Conservation (phyloP, 768 basidiomycete species). For the Cystofilobasidium ferigula region DNA sequence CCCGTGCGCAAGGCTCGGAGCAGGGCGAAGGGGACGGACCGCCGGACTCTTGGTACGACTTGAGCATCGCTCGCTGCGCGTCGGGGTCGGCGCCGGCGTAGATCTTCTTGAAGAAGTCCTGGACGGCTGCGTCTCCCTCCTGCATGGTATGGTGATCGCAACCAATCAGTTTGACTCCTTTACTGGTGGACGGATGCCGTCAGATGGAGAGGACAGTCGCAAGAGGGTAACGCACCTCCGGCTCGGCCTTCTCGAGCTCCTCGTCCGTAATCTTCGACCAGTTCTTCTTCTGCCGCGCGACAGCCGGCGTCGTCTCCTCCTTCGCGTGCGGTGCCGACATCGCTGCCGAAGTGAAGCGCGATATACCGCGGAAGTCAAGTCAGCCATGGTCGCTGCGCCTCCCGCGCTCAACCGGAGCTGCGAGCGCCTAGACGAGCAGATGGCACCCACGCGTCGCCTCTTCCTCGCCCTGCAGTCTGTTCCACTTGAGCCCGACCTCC, state of each 20-base stretch:
- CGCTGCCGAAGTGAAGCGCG: slow-evolving; percentile 29
- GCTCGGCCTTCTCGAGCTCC: slow-evolving; percentile 57
- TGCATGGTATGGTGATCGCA: neutral
- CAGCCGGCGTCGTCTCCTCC: slow-evolving; percentile 35
- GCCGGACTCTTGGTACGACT: slow-evolving; percentile 85
- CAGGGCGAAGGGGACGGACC: slow-evolving; percentile 40
- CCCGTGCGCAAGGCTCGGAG: neutral
- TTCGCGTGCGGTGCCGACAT: slow-evolving; percentile 32
- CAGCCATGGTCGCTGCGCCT: too few species aligned
- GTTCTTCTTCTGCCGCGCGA: slow-evolving; percentile 51
- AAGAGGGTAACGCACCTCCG: slow-evolving; percentile 45
- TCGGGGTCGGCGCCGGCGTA: slow-evolving; percentile 85
- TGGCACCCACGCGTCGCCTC: slow-evolving; percentile 44
- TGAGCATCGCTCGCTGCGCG: slow-evolving; percentile 90
- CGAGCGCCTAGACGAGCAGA: slow-evolving; percentile 8
- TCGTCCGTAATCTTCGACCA: slow-evolving; percentile 69
- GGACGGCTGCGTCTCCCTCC: slow-evolving; percentile 17
- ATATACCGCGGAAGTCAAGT: slow-evolving; percentile 30
- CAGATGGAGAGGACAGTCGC: slow-evolving; percentile 25
- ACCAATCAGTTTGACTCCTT: neutral
- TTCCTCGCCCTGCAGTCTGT: slow-evolving; percentile 56
- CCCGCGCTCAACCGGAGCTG: too few species aligned
- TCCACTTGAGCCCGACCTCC: slow-evolving; percentile 57
- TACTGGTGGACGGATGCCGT: neutral
- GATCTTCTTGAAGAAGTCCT: slow-evolving; percentile 45